Base-by-base conservation (phyloP, 192 early-diverging fungal species). In the Coemansia sp. region DNA sequence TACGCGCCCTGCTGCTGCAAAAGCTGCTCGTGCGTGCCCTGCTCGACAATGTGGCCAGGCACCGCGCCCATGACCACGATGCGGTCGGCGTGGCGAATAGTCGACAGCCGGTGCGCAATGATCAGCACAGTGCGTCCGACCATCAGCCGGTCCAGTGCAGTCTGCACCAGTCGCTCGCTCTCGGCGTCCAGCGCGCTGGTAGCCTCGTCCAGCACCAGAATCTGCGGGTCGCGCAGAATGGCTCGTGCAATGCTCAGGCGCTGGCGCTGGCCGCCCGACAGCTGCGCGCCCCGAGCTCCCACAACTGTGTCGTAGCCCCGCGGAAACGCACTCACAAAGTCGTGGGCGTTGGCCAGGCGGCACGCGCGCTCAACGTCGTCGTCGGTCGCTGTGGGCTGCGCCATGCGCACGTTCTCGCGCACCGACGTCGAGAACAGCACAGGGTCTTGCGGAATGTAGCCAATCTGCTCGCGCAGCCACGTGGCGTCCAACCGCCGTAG, bases 21-120 rank as follows among this genome's bases (percentile, higher is more conserved):
- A 43, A 84, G 70, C 53, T 77, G 63, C 14, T 68, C 70, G 37
- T 84, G 83, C 15, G 78, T 65, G 7, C 83, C 83, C 17, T 69
- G 73, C 65, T 84, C 83, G 32, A 81, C 56, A 25, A 84, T 75
- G 23, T 81, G 72, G n/a, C 83, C 83, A 1, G 79, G 79, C 14
- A 72, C 75, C 2, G 15, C 3, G 57, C 75, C 77, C 83, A 91
- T 86, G 56, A 89, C 89, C n/a, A 91, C 88, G 59, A 92, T 92
- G 53, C 79, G 53, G 73, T 90, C 87, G 17, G 91, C 91, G 63
- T 87, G 84, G 29, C 86, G 84, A 65, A 95, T 90, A 6, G 94
- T 95, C 17, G 87, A 87, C 54, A 95, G 73, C 37, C 93, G 85
- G 66, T 93, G 85, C 3, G 94, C 94, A 76, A 95, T 90, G 6